A percentile compares a stretch with the other conserved stretches of the same genome.
Evolutionary conservation across 176 grass and related monocot genomes (phyloP).

Genomic region (Eleusine coracana): DNA sequence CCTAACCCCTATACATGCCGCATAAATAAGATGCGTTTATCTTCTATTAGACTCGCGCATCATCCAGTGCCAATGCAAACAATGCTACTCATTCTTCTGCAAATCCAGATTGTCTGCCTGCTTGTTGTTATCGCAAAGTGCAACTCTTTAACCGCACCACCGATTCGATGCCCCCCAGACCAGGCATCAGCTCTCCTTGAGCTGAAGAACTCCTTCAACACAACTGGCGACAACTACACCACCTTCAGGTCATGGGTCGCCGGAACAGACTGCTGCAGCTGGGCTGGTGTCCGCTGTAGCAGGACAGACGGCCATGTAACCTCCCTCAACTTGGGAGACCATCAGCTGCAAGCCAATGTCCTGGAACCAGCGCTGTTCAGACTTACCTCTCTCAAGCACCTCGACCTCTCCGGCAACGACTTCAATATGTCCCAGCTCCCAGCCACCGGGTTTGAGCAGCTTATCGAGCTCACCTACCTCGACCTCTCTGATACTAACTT

Average conservation of each 20-base stretch:
- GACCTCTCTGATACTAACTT: slow-evolving; percentile 50
- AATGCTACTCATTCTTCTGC: neutral
- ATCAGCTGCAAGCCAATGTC: neutral
- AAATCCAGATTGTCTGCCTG: neutral
- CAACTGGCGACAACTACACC: neutral
- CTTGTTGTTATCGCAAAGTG: neutral
- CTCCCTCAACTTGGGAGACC: slow-evolving; percentile 33
- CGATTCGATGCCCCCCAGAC: neutral
- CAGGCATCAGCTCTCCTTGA: neutral
- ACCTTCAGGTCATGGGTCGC: neutral
- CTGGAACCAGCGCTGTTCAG: slow-evolving; percentile 30
- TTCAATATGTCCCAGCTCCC: slow-evolving; percentile 34
- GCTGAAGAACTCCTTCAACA: neutral
- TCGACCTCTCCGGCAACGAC: slow-evolving; percentile 46
- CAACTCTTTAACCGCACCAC: neutral
- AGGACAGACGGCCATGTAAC: slow-evolving; percentile 5
- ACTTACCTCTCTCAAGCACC: slow-evolving; percentile 37
- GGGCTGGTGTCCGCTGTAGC: slow-evolving; percentile 9
- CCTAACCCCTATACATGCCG: neutral
- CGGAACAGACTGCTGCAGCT: neutral
- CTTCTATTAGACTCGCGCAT: neutral
- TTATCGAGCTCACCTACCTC: slow-evolving; percentile 41
- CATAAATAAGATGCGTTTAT: neutral
- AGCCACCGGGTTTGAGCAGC: slow-evolving; percentile 33
- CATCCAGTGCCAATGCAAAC: neutral